Conservation (phyloP, 768 basidiomycete species). For the Cantharellus anzutake region DNA sequence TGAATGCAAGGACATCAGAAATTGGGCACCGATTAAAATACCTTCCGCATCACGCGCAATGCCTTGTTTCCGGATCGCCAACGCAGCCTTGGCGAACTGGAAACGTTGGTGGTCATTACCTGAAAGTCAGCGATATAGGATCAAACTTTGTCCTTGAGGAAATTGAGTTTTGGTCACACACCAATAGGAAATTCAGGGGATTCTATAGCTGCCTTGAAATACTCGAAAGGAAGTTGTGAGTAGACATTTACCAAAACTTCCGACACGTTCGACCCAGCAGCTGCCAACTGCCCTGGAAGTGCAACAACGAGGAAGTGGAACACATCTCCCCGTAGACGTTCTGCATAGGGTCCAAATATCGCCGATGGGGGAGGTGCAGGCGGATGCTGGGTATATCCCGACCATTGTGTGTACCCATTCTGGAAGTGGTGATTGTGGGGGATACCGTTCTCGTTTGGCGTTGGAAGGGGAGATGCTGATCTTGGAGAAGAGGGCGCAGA, state of each 20-base stretch:
- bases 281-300: conserved; percentile 35
- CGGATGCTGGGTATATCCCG: conserved; percentile 23
- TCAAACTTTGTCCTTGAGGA: neutral
- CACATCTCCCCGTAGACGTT: conserved; percentile 53
- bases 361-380: conserved; percentile 12
- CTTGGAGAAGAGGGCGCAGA: neutral
- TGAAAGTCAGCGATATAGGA: conserved; percentile 15
- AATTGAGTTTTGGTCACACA: conserved; percentile 16
- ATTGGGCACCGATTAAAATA: neutral
- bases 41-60: conserved; percentile 46
- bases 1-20: neutral
- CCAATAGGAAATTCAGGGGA: conserved; percentile 66
- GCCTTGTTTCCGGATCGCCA: conserved; percentile 66
- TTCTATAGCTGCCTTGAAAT: conserved; percentile 70
- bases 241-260: conserved; percentile 58
- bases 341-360: conserved; percentile 62
- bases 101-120: conserved; percentile 75
- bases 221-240: conserved; percentile 66
- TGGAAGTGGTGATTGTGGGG: conserved; percentile 13
- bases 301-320: conserved; percentile 60
- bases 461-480: neutral
- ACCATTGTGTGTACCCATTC: conserved; percentile 24
- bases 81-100: conserved; percentile 80
- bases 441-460: conserved; percentile 6
- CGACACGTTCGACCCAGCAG: neutral